Evolutionary conservation across 1,284 basidiomycete species (phyloP), one percentile per base, ranked within the genome.

Genomic region (Apiotrichum siamense): DNA sequence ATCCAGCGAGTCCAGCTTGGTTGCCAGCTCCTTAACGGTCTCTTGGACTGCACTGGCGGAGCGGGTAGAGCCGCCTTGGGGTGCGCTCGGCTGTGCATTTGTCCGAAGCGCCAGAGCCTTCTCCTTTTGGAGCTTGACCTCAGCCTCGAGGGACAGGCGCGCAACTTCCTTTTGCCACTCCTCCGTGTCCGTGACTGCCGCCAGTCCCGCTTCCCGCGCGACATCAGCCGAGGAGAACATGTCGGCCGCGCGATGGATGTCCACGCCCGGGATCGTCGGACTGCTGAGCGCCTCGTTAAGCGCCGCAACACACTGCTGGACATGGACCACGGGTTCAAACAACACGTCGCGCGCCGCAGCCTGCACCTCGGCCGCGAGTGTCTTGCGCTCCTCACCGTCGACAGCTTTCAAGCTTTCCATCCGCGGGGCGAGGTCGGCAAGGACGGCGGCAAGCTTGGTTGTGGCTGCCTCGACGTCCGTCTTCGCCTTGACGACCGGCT

Each of bases 1-100:
- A 35, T 64, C 60, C 37, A 65, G 48, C 5, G 57, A 45, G 23
- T 62, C 55, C 15, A 70, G 59, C 4, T 59, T 49, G 12, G 49
- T 40, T 46, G 56, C 58, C 2, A 68, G 46, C 3, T 61, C 53
- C 3, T 44, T 40, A 23, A 9, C 31, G n/a, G 33, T 41, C 33
- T 31, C 33, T 12, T 26, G 26, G 25, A 9, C 39, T 9, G 24
- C 24, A 13, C 17, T 11, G 25, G 12, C 41, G 41, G 18, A 15
- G 9, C 32, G 27, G n/a, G 3, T 4, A 25, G 3, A 11, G 11
- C n/a, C 1, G 27, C 11, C 11, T 13, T 5, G 18, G 29, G 17
- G 11, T 27, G n/a, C 25, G 26, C 25, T 17, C 25, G 17, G 25
- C 27, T 43, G 38, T 13, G 29, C n/a, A 27, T 40, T 26, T 9